Evolutionary conservation across 2,329 filamentous ascomycete genomes (phyloP).

Genomic region (Alternaria burnsii): DNA sequence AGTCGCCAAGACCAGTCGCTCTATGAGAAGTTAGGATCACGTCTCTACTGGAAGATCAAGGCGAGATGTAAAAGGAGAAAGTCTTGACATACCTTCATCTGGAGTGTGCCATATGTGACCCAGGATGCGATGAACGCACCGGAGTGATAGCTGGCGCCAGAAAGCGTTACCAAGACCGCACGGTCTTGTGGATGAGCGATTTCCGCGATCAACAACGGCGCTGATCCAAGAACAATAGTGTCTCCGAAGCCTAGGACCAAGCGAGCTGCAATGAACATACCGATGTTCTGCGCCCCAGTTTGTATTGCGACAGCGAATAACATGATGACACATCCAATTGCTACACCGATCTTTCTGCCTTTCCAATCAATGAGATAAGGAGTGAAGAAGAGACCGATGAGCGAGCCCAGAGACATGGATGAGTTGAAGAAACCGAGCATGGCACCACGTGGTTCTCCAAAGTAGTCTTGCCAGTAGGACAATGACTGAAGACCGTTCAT

Average conservation of each 20-base stretch:
- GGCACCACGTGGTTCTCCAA: conserved; percentile 33
- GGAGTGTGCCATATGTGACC: conserved; percentile 23
- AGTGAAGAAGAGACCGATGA: conserved; percentile 28
- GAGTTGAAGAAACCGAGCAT: conserved; percentile 40
- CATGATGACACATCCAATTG: conserved; percentile 40
- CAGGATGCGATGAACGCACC: conserved; percentile 51
- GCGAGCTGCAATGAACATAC: conserved; percentile 41
- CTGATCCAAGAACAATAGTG: conserved; percentile 28
- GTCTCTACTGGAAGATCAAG: no score
- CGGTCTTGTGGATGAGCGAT: conserved; percentile 33
- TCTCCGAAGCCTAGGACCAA: conserved; percentile 40
- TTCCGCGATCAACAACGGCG: no score
- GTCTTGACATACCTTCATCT: conserved; percentile 6
- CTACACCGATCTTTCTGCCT: conserved; percentile 35
- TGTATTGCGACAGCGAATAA: conserved; percentile 37
- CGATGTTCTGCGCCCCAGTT: conserved; percentile 35
- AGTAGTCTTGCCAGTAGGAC: conserved; percentile 31
- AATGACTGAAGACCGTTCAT: conserved; percentile 34
- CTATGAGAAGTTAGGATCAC: no score
- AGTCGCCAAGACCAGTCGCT: no score
- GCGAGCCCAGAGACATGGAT: conserved; percentile 26
- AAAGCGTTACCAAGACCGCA: conserved; percentile 40
- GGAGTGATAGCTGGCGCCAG: conserved; percentile 46
- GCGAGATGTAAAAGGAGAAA: no score
- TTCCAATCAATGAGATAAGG: conserved; percentile 35